Base-by-base conservation (phyloP, 345 rosid genomes). In the Triadica sebifera region DNA sequence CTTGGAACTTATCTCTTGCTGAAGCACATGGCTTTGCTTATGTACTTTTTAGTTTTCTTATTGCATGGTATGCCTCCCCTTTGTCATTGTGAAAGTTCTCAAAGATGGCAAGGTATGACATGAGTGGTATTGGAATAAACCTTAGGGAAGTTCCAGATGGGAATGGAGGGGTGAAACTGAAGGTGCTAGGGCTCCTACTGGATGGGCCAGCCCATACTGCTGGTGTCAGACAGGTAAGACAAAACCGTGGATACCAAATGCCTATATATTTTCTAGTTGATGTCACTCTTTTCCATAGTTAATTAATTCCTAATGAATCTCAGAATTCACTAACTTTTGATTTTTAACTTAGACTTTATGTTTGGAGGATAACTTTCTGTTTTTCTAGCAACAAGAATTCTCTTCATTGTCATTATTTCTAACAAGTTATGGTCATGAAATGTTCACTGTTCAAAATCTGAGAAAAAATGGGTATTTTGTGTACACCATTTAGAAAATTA, bases 61-160 rank as follows among this genome's bases (percentile, higher is more conserved):
- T 80, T 66, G 65, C 74, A 20, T 82, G 83, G 58, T 62, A 69
- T 80, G 11, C 80, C 57, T 78, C 62, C 15, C 72, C 73, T 69
- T 80, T 83, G 71, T 81, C 34, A 57, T 57, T 71, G 71, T 77
- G 76, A 77, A 89, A 94, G 98, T 94, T 94, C 78, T 87, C 98
- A 76, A 94, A 87, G 92, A 92, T 94, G 97, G 97, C 91, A 12
- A 88, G 95, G 82, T 94, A 92, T 84, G 97, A 94, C 81, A 87
- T 94, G 75, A 85, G 88, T 41, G 98, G 98, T 77, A 85, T 94
- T 75, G 98, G 98, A 69, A 80, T 94, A 67, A 92, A 94, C 91
- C 88, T 94, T 76, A 85, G 93, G 90, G 98, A 94, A 81, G 82
- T 90, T 83, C 88, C 90, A n/a, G 92, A 87, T 59, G 85, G 77